Evolutionary conservation across 208 protist species (phyloP), one percentile per base, ranked within the genome.

Genomic region (Acanthamoeba healyi): DNA sequence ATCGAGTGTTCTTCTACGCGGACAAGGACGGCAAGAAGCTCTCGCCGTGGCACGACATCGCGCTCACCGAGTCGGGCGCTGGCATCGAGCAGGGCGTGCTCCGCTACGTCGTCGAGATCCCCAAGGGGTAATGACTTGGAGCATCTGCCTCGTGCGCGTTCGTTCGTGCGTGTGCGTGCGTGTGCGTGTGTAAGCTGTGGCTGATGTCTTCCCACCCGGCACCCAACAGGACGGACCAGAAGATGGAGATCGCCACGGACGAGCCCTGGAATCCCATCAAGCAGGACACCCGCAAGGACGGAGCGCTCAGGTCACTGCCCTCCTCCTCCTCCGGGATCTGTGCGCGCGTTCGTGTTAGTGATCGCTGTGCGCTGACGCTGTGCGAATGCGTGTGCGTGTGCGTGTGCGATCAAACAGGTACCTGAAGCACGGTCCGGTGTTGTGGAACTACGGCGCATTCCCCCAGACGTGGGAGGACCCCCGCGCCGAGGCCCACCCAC

Each of bases 401-500:
- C 24, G 32, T 72, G n/a, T 36, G 24, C 63, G 32, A 26, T 15
- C 24, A 72, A 38, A 40, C 4, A 91, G 98, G 51, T 98, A 99
- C 94, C 99, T 99, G 98, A 98, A 99, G 94, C 97, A 99, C 95
- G 98, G 98, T 29, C 98, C 98, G 94, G 99, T 99, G 97, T 97
- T 99, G 97, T 99, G 97, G 96, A 99, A 99, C 96, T 99, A 99
- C 94, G 98, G 98, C 36, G 98, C 98, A 44, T 97, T 99, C 84
- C 98, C 98, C 65, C 98, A 99, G 96, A 99, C 98, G 87, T 99
- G 98, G 98, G 98, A 99, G 94, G 98, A 98, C 96, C 99, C 98
- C 2, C 97, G 98, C 63, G 77, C 77, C 2, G 79, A 87, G 44
- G 46, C 49, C 2, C 79, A 87, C 46, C 79, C 79, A 6, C 38